Percentiles rank a stretch among this genome's conserved stretches.
Conservation (phyloP, 176 grass and related monocot species). For the Guadua angustifolia region DNA sequence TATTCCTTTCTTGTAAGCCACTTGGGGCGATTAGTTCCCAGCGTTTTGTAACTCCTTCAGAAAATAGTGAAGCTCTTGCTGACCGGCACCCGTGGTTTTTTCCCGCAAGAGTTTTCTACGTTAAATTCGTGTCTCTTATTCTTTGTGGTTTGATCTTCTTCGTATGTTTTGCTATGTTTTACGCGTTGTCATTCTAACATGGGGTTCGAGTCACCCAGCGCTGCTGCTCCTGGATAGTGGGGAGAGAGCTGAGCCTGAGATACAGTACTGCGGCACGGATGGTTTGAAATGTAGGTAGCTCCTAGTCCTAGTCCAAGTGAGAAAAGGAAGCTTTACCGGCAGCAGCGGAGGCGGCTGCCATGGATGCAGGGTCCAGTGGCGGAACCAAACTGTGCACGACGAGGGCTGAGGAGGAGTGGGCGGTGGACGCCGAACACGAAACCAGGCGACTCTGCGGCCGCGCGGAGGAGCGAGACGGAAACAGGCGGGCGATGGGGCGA, state of each 20-base stretch:
- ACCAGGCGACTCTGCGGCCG: neutral
- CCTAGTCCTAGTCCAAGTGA: neutral
- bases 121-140: too few relatives aligned
- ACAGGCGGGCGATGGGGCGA: neutral
- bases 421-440: neutral
- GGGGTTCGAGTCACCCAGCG: slow-evolving; percentile 16
- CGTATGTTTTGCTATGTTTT: too few relatives aligned
- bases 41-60: too few relatives aligned
- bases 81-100: too few relatives aligned
- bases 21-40: too few relatives aligned
- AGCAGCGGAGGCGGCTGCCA: slow-evolving; percentile 30
- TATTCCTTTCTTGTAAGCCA: too few relatives aligned
- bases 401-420: neutral
- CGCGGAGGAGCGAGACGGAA: neutral
- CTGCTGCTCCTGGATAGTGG: slow-evolving; percentile 31
- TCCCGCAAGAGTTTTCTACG: too few relatives aligned
- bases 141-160: too few relatives aligned
- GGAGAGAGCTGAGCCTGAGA: neutral
- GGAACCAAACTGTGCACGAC: neutral
- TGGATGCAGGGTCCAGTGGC: neutral
- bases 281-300: neutral
- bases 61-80: too few relatives aligned
- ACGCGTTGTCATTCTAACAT: too few relatives aligned
- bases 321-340: slow-evolving; percentile 29
- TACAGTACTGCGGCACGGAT: neutral